A percentile compares a stretch with the other conserved stretches of the same genome.
Evolutionary conservation across 2,329 filamentous ascomycete species (phyloP).

Genomic region (Neurospora crassa): DNA sequence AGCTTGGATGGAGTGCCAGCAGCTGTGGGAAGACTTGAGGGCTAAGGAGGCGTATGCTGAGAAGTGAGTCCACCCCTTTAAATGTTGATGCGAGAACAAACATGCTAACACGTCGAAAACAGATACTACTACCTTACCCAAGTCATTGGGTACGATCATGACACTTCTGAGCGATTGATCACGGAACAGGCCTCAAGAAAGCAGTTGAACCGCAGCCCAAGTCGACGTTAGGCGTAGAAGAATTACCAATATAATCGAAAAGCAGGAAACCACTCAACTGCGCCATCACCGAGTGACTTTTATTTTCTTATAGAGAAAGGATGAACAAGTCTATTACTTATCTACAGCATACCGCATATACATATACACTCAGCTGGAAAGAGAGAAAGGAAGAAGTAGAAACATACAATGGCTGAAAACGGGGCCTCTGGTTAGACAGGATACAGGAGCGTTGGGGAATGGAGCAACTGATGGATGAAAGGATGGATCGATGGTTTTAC

Average conservation of each 20-base stretch:
- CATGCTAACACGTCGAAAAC: slow-evolving; percentile 15
- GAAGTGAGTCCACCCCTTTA: slow-evolving; percentile 52
- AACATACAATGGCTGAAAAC: not conserved
- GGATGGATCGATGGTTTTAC: not conserved
- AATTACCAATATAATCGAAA: not conserved
- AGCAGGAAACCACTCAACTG: not conserved
- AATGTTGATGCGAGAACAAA: not conserved
- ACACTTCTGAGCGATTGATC: slow-evolving; percentile 39
- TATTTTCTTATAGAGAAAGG: not conserved
- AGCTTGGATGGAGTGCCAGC: slow-evolving; percentile 64
- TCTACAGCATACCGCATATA: not conserved
- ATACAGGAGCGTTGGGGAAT: not conserved
- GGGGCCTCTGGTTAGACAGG: not conserved
- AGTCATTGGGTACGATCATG: slow-evolving; percentile 43
- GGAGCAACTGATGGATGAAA: not conserved
- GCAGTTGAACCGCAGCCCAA: slow-evolving; percentile 18
- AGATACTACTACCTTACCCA: slow-evolving; percentile 43
- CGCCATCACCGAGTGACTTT: not conserved
- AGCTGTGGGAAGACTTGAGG: slow-evolving; percentile 65
- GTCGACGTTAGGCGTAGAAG: slow-evolving; percentile 12
- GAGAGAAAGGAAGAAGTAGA: not conserved
- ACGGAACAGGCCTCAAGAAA: slow-evolving; percentile 28
- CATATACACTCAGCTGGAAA: not conserved
- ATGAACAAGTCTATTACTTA: not conserved
- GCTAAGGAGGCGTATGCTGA: slow-evolving; percentile 59